Evolutionary conservation across 768 basidiomycete genomes (phyloP), one percentile per base, ranked within the genome.

Genomic region (Podaxis mareebaensis): DNA sequence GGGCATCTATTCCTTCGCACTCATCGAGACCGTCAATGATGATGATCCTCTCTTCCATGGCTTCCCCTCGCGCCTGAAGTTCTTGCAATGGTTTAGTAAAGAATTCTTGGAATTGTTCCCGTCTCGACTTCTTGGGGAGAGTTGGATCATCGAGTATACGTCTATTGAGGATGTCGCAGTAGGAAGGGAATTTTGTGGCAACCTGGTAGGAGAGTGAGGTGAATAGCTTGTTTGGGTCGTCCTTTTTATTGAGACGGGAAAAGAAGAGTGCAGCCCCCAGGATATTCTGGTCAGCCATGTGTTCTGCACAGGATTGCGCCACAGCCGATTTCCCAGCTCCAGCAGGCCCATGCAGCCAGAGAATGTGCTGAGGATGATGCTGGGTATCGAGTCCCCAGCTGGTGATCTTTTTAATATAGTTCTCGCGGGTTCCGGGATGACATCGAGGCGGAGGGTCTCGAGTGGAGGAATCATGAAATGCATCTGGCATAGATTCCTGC

Each of bases 191-290:
- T 7, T 42, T 13, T 30, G 30, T 30, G 4, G 36, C 30, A 12
- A 65, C n/a, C 22, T 65, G 30, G 60, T 61, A 56, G n/a, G 48
- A 58, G 10, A 65, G 51, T 2, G 64, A 57, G 1, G 64, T 55
- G 17, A 65, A 44, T 22, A 65, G 57, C 4, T 48, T 54, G 6
- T 51, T 53, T 10, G 44, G 54, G 48, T 20, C 53, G 28, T 61
- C 49, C 13, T 56, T 24, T 12, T 49, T 58, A 7, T 28, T 20
- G 17, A 57, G 30, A 6, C 64, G 54, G 22, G 64, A 61, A 58
- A 65, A 65, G 60, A 65, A 65, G 49, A 61, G 61, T 15, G 55
- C 36, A 11, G 44, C 60, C 12, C 52, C 64, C 7, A 65, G 49
- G 20, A 22, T 28, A 22, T 28, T 42, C 10, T 22, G 15, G 1